Base-by-base conservation (phyloP, 495 filamentous ascomycete species). In the Xylaria scruposa region DNA sequence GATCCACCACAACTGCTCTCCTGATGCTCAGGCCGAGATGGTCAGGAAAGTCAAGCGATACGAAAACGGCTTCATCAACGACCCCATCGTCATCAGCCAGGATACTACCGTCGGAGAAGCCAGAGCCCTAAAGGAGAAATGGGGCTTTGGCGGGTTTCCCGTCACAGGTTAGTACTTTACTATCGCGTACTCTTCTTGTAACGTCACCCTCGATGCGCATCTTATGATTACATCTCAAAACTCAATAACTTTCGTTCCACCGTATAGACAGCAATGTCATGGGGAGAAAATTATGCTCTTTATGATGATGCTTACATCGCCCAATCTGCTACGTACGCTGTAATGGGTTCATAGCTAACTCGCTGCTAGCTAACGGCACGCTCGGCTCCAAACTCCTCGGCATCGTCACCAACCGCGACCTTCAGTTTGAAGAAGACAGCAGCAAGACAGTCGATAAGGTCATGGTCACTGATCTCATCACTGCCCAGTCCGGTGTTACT, bases 221-320 rank as follows among this genome's bases (percentile, higher is more conserved):
- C 69, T 88, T 85, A 97, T 97, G 94, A 94, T 89, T 88, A 88
- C 80, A 88, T 86, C 84, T 84, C 85, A 78, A 86, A 83, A 81
- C 81, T 86, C 83, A 71, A 91, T 98, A 97, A 99, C 96, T 99
- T 99, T 99, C 96, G 97, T 98, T 99, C 97, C 93, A 93, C 97
- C 94, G 93, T 86, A 91, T 91, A 90, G 93, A 89, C 87, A 87
- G 88, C 88, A 91, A 90, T 88, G 92, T 91, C 84, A 84, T 97
- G 94, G 87, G 93, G 94, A 95, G 81, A 88, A 84, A 86, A 79
- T 81, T 82, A 82, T 81, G 81, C 82, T 83, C 81, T 82, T 81
- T 80, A 81, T 83, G 79, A 83, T 69, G 72, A 79, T 78, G 72
- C 67, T 19, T 65, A 73, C 56, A 68, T 15, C 59, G 40, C 29